Conservation (phyloP, 2,329 filamentous ascomycete species). For the Cercospora berteroae region DNA sequence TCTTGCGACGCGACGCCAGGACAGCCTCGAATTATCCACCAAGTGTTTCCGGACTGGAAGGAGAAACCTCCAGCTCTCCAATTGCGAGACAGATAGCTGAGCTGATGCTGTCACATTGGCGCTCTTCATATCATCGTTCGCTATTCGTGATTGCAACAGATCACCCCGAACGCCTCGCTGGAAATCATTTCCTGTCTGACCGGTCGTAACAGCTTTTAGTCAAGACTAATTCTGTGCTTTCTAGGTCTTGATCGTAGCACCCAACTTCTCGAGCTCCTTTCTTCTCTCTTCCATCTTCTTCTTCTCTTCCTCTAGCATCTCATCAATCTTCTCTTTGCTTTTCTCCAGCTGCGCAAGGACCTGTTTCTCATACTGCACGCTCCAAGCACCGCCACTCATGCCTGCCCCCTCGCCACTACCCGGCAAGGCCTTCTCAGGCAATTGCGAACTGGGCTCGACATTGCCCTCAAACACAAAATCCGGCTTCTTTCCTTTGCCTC, state of each 20-base stretch:
- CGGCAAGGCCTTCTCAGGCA: slow-evolving; percentile 66
- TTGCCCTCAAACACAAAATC: slow-evolving; percentile 58
- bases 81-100: not conserved
- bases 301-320: slow-evolving; percentile 41
- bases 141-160: not conserved
- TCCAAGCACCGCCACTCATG: slow-evolving; percentile 56
- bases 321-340: slow-evolving; percentile 59
- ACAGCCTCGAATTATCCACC: not conserved
- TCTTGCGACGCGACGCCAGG: not conserved
- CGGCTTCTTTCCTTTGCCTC: slow-evolving; percentile 52
- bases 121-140: not conserved
- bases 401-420: slow-evolving; percentile 65
- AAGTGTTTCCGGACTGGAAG: not conserved
- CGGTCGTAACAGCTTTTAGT: not conserved
- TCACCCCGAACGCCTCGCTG: not conserved
- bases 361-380: slow-evolving; percentile 34
- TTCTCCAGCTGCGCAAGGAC: slow-evolving; percentile 48
- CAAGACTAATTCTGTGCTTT: not conserved
- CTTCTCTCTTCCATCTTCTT: slow-evolving; percentile 31
- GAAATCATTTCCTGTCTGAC: not conserved
- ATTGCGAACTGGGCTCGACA: slow-evolving; percentile 63
- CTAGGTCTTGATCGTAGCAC: slow-evolving; percentile 8
- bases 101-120: not conserved
- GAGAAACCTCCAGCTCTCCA: not conserved
- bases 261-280: slow-evolving; percentile 32